These are phyloP conservation scores for Colletotrichum zoysiae DNA, from an alignment of 2,329 filamentous ascomycete genomes.

Conservation along the genomic window DNA sequence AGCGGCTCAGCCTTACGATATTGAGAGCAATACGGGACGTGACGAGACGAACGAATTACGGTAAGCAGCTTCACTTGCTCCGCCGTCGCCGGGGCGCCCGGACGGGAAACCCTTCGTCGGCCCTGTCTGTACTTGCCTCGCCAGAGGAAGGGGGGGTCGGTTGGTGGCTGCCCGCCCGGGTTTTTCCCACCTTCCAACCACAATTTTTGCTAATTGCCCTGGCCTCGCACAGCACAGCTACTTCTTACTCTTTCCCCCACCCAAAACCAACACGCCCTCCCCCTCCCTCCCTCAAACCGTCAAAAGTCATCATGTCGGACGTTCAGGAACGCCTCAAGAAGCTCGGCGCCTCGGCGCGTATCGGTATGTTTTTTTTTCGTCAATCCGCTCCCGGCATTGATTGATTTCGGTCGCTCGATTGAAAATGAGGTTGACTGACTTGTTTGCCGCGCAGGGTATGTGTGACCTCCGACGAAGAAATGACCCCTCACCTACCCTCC, in stretches of 20 bases:
- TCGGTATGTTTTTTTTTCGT: conserved; percentile 69
- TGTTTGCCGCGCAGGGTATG: conserved; percentile 53
- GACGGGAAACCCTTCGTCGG: conserved; percentile 7
- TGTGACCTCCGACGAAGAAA: conserved; percentile 40
- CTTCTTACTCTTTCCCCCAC: conserved; percentile 47
- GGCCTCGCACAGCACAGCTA: conserved; percentile 37
- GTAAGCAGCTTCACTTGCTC: conserved; percentile 16
- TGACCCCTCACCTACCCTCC: conserved; percentile 35
- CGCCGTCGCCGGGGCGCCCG: neutral
- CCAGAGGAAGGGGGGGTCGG: conserved; percentile 26
- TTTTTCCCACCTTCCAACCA: conserved; percentile 37
- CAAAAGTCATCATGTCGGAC: conserved; percentile 62
- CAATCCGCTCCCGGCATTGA: neutral
- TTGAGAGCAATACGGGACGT: conserved; percentile 24
- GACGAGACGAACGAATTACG: conserved; percentile 33
- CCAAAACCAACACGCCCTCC: conserved; percentile 36
- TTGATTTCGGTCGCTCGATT: conserved; percentile 8
- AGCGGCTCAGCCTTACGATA: conserved; percentile 39
- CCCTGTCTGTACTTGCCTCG: conserved; percentile 4
- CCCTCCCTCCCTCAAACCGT: conserved; percentile 23
- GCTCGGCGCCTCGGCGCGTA: conserved; percentile 68
- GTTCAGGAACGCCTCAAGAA: conserved; percentile 72
- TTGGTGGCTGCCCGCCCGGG: conserved; percentile 23
- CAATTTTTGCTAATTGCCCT: conserved; percentile 42
- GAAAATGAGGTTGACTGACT: conserved; percentile 28